Evolutionary conservation across 192 early-diverging fungal species (phyloP).

Genomic region (Powellomyces hirtus): DNA sequence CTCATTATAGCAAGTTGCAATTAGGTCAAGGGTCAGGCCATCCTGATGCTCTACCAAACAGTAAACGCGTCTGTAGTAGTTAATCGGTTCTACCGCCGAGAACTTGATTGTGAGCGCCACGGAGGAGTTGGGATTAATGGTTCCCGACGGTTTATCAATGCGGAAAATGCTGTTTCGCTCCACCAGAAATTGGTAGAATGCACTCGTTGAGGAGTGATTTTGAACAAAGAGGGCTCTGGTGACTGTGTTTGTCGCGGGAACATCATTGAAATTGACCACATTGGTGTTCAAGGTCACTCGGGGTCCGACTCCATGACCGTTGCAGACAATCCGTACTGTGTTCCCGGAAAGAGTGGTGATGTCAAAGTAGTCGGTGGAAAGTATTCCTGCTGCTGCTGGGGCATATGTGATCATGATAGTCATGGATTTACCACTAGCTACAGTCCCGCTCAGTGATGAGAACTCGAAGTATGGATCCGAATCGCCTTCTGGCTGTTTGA

Average conservation of each 20-base stretch:
- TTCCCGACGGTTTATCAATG: constrained; percentile 54
- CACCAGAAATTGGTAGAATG: constrained; percentile 53
- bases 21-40: constrained; percentile 46
- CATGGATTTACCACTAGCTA: constrained; percentile 24
- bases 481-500: constrained; percentile 42
- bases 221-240: constrained; percentile 44
- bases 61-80: constrained; percentile 57
- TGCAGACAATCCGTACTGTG: constrained; percentile 42
- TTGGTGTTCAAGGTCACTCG: constrained; percentile 44
- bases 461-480: constrained; percentile 49
- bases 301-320: constrained; percentile 46
- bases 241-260: constrained; percentile 32
- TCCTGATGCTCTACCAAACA: constrained; percentile 59
- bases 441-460: constrained; percentile 34
- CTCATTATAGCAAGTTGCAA: constrained; percentile 59
- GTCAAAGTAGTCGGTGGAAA: constrained; percentile 55
- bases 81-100: constrained; percentile 52
- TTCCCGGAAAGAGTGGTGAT: constrained; percentile 61
- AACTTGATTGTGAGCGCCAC: constrained; percentile 52
- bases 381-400: constrained; percentile 45
- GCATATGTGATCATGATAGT: constrained; percentile 48
- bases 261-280: constrained; percentile 58
- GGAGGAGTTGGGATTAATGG: constrained; percentile 47
- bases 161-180: constrained; percentile 46
- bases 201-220: constrained; percentile 40